These are phyloP conservation scores for Fraxinus sp. DNA, from an alignment of 305 asterid species.

Conservation along the genomic window DNA sequence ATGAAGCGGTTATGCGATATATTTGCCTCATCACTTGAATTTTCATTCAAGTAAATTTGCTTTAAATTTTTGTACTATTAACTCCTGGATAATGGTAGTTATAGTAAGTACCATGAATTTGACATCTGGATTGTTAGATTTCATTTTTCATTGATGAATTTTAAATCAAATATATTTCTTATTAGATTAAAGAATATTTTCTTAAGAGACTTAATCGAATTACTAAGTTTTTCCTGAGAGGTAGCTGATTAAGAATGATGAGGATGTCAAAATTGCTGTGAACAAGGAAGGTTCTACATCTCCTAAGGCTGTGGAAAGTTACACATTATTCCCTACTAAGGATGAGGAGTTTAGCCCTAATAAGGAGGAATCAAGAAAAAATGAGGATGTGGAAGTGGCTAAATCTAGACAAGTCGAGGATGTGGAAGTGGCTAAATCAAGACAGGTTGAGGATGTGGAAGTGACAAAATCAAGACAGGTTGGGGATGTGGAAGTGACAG, in stretches of 20 bases:
- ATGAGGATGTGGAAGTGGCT: background rate
- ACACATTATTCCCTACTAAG: background rate
- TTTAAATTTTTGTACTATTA: background rate
- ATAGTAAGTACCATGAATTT: background rate
- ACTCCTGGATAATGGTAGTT: background rate
- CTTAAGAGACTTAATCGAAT: background rate
- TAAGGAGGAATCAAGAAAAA: background rate
- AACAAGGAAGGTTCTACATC: background rate
- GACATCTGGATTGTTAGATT: background rate
- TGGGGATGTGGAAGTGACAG: background rate
- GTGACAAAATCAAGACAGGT: constrained; percentile 7
- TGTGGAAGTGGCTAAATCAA: constrained; percentile 23
- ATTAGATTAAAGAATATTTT: background rate
- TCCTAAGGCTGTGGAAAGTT: constrained; percentile 2
- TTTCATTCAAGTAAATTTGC: background rate
- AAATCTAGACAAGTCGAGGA: constrained; percentile 19
- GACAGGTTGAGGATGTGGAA: constrained; percentile 40
- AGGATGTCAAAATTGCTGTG: background rate
- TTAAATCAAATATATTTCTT: constrained; percentile 8
- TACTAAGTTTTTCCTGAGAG: background rate
- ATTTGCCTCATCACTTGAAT: constrained; percentile 8
- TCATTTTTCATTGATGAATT: background rate
- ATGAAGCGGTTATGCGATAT: background rate
- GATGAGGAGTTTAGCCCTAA: background rate
- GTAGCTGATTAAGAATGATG: constrained; percentile 3